A percentile compares a stretch with the other conserved stretches of the same genome.
Conservation (phyloP, 2,329 filamentous ascomycete genomes). For the Trichophyton equinum region DNA sequence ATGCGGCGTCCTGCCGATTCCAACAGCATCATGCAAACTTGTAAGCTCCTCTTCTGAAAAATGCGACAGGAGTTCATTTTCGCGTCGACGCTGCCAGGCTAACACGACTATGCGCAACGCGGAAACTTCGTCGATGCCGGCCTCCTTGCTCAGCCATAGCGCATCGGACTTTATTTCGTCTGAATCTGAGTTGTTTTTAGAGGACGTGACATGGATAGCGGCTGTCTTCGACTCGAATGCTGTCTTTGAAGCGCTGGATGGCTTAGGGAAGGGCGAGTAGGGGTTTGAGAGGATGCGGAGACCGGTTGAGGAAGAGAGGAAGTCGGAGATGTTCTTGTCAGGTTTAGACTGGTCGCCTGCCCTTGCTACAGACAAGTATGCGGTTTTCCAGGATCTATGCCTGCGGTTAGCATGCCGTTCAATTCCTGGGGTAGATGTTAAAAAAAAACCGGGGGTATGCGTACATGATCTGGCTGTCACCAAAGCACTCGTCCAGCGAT, state of each 20-base stretch:
- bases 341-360: constrained; percentile 35
- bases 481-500: constrained; percentile 73
- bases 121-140: constrained; percentile 64
- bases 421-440: not conserved
- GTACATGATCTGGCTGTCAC: constrained; percentile 68
- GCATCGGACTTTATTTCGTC: constrained; percentile 73
- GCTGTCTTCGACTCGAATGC: constrained; percentile 75
- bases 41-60: constrained; percentile 67
- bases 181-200: constrained; percentile 57
- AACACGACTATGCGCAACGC: constrained; percentile 68
- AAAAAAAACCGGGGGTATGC: not conserved
- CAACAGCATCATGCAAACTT: constrained; percentile 57
- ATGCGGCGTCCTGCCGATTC: constrained; percentile 11
- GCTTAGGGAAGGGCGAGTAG: constrained; percentile 52
- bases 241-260: constrained; percentile 51
- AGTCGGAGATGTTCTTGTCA: constrained; percentile 49
- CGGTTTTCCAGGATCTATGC: constrained; percentile 47
- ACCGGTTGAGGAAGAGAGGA: constrained; percentile 59
- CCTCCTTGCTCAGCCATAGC: constrained; percentile 69
- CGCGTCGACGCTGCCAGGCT: constrained; percentile 72
- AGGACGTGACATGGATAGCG: constrained; percentile 67
- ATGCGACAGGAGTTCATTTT: constrained; percentile 55
- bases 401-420: constrained; percentile 19
- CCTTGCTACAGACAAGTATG: constrained; percentile 41
- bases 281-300: constrained; percentile 56